These are phyloP conservation scores for Eutrema yunnanense DNA, from an alignment of 345 rosid genomes.

Conservation along the genomic window DNA sequence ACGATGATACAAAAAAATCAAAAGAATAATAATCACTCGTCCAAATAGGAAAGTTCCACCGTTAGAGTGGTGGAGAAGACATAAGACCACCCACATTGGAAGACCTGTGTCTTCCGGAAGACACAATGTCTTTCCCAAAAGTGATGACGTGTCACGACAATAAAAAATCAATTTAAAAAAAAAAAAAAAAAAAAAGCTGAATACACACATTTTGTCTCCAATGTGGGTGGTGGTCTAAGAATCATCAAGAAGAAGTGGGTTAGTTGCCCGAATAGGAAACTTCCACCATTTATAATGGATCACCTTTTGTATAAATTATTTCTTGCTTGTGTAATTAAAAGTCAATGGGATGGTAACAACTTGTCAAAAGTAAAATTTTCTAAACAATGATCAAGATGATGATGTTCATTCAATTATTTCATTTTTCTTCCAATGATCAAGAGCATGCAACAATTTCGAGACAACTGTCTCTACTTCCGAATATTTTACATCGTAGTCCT, in stretches of 20 bases:
- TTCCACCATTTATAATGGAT: constrained; percentile 26
- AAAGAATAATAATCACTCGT: constrained; percentile 4
- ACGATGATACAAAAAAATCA: constrained; percentile 1
- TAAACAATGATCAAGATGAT: neutral
- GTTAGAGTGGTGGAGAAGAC: constrained; percentile 12
- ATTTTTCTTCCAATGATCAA: neutral
- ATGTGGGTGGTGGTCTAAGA: too few species aligned
- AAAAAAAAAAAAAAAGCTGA: too few species aligned
- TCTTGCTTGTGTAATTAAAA: neutral
- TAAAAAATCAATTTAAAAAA: too few species aligned
- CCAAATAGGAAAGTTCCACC: constrained; percentile 32
- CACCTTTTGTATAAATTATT: neutral
- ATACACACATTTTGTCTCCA: too few species aligned
- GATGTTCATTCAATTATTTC: constrained; percentile 4
- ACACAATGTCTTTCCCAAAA: too few species aligned
- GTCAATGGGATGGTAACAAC: constrained; percentile 11
- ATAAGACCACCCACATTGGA: too few species aligned
- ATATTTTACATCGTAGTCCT: neutral
- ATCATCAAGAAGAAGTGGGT: constrained; percentile 10
- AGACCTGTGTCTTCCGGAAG: too few species aligned
- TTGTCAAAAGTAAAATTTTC: neutral
- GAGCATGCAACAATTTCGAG: neutral
- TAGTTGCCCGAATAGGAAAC: constrained; percentile 32
- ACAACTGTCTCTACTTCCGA: constrained; percentile 7
- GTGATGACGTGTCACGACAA: too few species aligned